A percentile compares a stretch with the other conserved stretches of the same genome.
Conservation (phyloP, 352 stramenopile species). For the Stephanocyclus meneghinianus region DNA sequence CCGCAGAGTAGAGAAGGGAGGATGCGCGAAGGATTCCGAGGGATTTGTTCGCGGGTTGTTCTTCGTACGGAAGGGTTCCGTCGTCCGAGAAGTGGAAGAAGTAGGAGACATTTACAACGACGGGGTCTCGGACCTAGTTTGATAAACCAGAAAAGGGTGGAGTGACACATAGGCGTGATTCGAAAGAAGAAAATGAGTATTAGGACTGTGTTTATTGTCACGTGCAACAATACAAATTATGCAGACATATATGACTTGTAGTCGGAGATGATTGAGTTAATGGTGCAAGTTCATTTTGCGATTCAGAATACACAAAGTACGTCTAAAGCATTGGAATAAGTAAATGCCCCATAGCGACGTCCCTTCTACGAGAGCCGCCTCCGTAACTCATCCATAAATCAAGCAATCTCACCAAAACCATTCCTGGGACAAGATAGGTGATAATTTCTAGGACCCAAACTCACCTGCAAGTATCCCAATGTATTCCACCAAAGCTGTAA, state of each 20-base stretch:
- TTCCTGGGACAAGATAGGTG: neutral
- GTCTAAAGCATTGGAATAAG: neutral
- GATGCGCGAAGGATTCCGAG: constrained; percentile 82
- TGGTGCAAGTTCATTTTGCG: neutral
- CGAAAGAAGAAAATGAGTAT: neutral
- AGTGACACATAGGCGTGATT: neutral
- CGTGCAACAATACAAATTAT: too few species aligned
- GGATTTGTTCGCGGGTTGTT: constrained; percentile 85
- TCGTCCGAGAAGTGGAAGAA: constrained; percentile 94
- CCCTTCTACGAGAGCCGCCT: neutral
- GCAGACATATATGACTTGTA: too few species aligned
- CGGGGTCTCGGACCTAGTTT: constrained; percentile 86
- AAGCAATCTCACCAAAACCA: neutral
- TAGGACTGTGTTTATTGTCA: too few species aligned
- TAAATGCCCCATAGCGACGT: neutral
- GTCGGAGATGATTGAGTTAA: too few species aligned
- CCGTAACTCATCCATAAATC: neutral
- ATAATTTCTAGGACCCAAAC: neutral
- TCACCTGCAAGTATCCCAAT: constrained; percentile 90
- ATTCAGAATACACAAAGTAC: too few species aligned
- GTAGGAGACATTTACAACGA: constrained; percentile 95
- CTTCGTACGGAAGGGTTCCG: constrained; percentile 80
- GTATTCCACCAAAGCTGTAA: constrained; percentile 95
- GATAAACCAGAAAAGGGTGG: neutral
- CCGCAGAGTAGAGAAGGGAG: constrained; percentile 85